Evolutionary conservation across 768 basidiomycete species (phyloP), one percentile per base, ranked within the genome.

Genomic region (Hericium coralloides): DNA sequence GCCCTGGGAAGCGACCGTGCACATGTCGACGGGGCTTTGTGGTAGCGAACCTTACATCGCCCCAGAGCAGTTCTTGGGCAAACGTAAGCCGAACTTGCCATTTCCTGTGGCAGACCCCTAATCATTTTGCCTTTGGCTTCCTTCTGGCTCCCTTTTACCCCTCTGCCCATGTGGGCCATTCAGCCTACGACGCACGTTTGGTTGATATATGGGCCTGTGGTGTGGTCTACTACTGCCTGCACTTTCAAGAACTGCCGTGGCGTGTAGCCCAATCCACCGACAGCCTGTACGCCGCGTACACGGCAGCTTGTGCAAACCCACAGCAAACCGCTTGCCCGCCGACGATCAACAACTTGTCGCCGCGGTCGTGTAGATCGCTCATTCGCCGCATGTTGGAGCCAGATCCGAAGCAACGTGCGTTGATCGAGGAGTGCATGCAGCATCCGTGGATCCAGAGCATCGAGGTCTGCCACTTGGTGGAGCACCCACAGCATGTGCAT

Each of bases 41-140:
- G 95, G 95, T 23, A 94, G 91, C 65, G 95, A 99, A 68, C 95
- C 95, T 1, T 99, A 99, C 73, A 99, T 99, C 66, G 95, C 95
- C 9, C 97, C 97, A 26, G 95, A 99, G 70, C 92, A 97, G 72
- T 99, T 98, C 66, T 74, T 93, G 64, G 85, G 87, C 67, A 95
- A 97, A 85, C 93, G 95, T 95, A 79, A 83, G 93, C 78, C 62
- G 62, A 59, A 59, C 59, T 65, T 64, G 66, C 68, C 57, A 64
- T 66, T 66, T 53, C 64, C 61, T 59, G 60, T 62, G 63, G 60
- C 70, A 68, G 70, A 74, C 70, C 68, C 71, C 70, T 78, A 65
- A 75, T 70, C 61, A 55, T 63, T 59, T 59, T 37, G 53, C 55
- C 55, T 52, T 50, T 51, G 39, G 58, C 52, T 39, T 39, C 69